These are phyloP conservation scores for Laetiporus sulphureus DNA, from an alignment of 1,284 basidiomycete species.

Conservation along the genomic window DNA sequence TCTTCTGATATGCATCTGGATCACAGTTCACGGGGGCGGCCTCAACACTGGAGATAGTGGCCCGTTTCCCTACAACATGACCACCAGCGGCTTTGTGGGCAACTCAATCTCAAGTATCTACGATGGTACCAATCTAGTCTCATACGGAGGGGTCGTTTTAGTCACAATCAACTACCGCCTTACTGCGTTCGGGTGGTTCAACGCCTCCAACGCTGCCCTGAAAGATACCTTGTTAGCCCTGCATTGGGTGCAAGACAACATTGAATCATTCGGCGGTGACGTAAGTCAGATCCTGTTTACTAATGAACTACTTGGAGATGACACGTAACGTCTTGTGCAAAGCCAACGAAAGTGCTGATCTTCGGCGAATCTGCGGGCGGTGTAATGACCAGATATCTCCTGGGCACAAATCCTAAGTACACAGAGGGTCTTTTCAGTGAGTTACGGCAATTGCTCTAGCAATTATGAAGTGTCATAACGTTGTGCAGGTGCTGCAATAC, in stretches of 20 bases:
- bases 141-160: slow-evolving; percentile 11
- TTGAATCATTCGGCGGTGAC: slow-evolving; percentile 12
- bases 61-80: slow-evolving; percentile 12
- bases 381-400: slow-evolving; percentile 11
- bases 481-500: slow-evolving; percentile 8
- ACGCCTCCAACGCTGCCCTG: slow-evolving; percentile 11
- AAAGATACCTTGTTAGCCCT: slow-evolving; percentile 10
- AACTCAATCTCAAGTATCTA: slow-evolving; percentile 10
- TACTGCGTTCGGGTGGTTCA: slow-evolving; percentile 13
- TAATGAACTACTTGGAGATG: too few species aligned
- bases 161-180: slow-evolving; percentile 11
- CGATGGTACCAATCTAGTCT: slow-evolving; percentile 12
- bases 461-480: background rate
- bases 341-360: slow-evolving; percentile 11
- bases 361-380: slow-evolving; percentile 12
- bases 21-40: slow-evolving; percentile 9
- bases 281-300: slow-evolving; percentile 2
- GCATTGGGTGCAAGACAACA: slow-evolving; percentile 13
- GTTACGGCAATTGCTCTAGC: background rate
- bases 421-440: slow-evolving; percentile 13
- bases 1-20: background rate
- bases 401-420: slow-evolving; percentile 8
- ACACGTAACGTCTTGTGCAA: background rate
- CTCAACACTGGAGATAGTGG: slow-evolving; percentile 12
- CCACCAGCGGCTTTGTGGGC: slow-evolving; percentile 10